Evolutionary conservation across 78 protist genomes (phyloP).

Genomic region (Dictyostelium citrinum): DNA sequence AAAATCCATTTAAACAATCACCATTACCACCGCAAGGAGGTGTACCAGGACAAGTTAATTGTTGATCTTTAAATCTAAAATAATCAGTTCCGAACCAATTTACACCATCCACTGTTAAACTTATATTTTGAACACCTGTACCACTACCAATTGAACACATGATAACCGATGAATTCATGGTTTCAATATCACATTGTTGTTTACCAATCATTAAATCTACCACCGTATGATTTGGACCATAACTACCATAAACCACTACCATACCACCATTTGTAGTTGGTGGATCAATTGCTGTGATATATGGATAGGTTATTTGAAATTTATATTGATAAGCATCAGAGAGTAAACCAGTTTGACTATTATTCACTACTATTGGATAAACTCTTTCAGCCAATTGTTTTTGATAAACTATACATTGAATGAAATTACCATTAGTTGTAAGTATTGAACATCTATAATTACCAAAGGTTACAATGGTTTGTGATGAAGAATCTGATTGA

Average conservation of each 20-base stretch:
- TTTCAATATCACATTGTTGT: background rate
- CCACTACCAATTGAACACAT: background rate
- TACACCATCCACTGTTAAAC: background rate
- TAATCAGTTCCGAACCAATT: background rate
- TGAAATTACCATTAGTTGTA: background rate
- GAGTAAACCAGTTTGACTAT: too few species aligned
- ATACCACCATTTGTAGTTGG: background rate
- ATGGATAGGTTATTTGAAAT: background rate
- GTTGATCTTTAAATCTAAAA: constrained; percentile 2
- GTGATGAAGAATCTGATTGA: background rate
- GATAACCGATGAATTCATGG: background rate
- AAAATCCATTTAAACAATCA: background rate
- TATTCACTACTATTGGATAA: background rate
- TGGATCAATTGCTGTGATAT: background rate
- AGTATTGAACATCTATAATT: background rate
- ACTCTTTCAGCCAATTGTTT: background rate
- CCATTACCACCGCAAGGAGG: background rate
- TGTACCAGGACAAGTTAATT: background rate
- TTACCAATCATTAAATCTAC: background rate
- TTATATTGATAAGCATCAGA: background rate
- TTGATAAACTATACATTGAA: background rate
- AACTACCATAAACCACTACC: background rate
- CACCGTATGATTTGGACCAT: background rate
- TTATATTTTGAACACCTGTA: background rate
- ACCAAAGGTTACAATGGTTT: background rate